Evolutionary conservation across 2,329 filamentous ascomycete species (phyloP).

Genomic region (Colletotrichum magnum): DNA sequence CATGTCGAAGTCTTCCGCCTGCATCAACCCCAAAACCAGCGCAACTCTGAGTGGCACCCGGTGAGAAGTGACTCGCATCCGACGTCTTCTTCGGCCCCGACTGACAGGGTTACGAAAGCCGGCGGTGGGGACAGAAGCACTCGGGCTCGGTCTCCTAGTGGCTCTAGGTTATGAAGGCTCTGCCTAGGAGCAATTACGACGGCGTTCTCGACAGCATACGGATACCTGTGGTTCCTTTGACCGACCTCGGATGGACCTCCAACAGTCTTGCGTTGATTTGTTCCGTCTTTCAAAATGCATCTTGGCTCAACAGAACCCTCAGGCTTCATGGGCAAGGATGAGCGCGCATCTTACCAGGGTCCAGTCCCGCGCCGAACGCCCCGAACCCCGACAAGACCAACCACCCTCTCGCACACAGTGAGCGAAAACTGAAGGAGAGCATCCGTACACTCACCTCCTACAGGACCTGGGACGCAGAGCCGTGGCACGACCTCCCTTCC

Average conservation of each 20-base stretch:
- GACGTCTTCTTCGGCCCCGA: conserved; percentile 21
- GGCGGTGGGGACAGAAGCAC: not conserved
- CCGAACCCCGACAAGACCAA: not conserved
- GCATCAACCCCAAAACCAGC: not conserved
- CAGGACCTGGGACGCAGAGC: not conserved
- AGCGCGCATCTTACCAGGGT: not conserved
- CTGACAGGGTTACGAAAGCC: not conserved
- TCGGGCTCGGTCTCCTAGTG: too few species aligned
- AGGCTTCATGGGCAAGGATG: not conserved
- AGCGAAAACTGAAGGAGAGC: not conserved
- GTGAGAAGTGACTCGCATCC: conserved; percentile 13
- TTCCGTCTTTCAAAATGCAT: too few species aligned
- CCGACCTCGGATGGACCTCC: too few species aligned
- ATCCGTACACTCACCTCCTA: not conserved
- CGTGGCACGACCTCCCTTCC: not conserved
- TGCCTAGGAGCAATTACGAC: too few species aligned
- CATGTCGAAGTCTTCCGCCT: not conserved
- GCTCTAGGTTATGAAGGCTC: too few species aligned
- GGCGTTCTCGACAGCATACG: too few species aligned
- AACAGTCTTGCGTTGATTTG: too few species aligned
- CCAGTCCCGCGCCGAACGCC: conserved; percentile 3
- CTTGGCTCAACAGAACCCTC: not conserved
- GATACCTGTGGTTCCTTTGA: too few species aligned
- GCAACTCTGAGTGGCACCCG: not conserved
- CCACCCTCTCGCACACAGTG: not conserved